phyloP scores from a whole-genome alignment of 2,329 filamentous ascomycete genomes.

The Penicillium fuscoglaucum region DNA sequence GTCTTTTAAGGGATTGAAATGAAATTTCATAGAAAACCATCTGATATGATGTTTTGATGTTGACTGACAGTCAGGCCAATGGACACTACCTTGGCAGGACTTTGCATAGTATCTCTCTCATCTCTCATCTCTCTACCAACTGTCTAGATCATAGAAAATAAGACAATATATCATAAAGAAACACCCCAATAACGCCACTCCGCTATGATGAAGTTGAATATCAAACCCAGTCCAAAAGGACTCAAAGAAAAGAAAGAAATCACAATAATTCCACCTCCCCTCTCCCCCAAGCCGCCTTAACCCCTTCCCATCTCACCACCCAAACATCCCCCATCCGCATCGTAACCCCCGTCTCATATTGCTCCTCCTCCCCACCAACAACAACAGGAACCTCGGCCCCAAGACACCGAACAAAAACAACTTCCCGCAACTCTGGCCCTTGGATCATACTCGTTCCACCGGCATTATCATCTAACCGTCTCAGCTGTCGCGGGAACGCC shows the following conservation, averaged over 20 bases:
- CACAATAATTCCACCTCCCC: slow-evolving; percentile 49
- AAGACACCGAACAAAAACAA: slow-evolving; percentile 74
- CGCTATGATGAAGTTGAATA: slow-evolving; percentile 7
- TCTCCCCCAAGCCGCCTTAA: slow-evolving; percentile 54
- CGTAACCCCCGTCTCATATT: slow-evolving; percentile 31
- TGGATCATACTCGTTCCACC: slow-evolving; percentile 94
- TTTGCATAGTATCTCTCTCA: not conserved
- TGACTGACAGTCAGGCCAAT: not conserved
- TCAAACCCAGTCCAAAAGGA: slow-evolving; percentile 1
- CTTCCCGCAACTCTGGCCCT: slow-evolving; percentile 74
- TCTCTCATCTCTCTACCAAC: not conserved
- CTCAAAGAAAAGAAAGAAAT: not conserved
- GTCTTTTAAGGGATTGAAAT: slow-evolving; percentile 18
- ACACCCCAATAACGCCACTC: not conserved
- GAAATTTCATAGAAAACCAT: slow-evolving; percentile 9
- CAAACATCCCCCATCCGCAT: slow-evolving; percentile 63
- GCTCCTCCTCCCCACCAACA: slow-evolving; percentile 34
- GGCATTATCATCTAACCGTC: slow-evolving; percentile 84
- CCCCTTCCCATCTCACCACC: slow-evolving; percentile 72
- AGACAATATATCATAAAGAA: not conserved
- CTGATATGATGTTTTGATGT: not conserved
- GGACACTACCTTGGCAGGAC: not conserved
- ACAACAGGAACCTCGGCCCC: slow-evolving; percentile 49
- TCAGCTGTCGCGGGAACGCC: slow-evolving; percentile 74
- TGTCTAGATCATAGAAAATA: not conserved